These are phyloP conservation scores for Rachicladosporium sp. DNA, from an alignment of 2,329 filamentous ascomycete genomes.

Conservation along the genomic window DNA sequence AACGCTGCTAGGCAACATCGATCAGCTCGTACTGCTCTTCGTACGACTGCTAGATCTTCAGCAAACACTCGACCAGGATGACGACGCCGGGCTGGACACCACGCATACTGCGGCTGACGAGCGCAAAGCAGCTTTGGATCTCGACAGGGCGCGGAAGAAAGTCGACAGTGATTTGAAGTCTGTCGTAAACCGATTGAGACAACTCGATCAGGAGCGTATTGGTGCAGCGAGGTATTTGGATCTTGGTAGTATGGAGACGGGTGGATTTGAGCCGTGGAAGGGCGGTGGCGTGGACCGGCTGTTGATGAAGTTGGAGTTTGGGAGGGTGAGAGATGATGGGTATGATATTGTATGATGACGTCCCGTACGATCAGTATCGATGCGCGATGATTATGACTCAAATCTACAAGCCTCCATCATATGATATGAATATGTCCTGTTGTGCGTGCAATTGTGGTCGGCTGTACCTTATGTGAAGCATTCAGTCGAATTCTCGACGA, in stretches of 20 bases:
- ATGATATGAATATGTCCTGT: no score
- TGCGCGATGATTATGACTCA: no score
- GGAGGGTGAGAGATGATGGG: slow-evolving; percentile 14
- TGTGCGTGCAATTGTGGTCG: no score
- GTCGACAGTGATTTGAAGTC: slow-evolving; percentile 57
- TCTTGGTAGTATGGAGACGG: slow-evolving; percentile 11
- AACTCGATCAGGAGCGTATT: slow-evolving; percentile 45
- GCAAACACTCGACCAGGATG: slow-evolving; percentile 65
- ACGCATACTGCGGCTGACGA: slow-evolving; percentile 55
- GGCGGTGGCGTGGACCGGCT: slow-evolving; percentile 72
- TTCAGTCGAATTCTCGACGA: no score
- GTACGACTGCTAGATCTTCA: slow-evolving; percentile 66
- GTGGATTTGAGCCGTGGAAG: slow-evolving; percentile 54
- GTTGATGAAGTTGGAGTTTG: slow-evolving; percentile 78
- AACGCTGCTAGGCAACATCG: slow-evolving; percentile 58
- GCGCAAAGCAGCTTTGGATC: slow-evolving; percentile 49
- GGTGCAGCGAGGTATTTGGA: slow-evolving; percentile 19
- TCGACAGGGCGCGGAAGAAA: slow-evolving; percentile 50
- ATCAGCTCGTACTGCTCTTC: slow-evolving; percentile 67
- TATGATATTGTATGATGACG: slow-evolving; percentile 6
- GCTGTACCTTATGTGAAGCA: no score
- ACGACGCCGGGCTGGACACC: slow-evolving; percentile 60
- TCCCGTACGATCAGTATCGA: neutral
- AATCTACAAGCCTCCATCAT: no score
- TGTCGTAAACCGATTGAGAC: slow-evolving; percentile 42